Conservation (phyloP, 2,329 filamentous ascomycete genomes). For the Elsinoe batatas region DNA sequence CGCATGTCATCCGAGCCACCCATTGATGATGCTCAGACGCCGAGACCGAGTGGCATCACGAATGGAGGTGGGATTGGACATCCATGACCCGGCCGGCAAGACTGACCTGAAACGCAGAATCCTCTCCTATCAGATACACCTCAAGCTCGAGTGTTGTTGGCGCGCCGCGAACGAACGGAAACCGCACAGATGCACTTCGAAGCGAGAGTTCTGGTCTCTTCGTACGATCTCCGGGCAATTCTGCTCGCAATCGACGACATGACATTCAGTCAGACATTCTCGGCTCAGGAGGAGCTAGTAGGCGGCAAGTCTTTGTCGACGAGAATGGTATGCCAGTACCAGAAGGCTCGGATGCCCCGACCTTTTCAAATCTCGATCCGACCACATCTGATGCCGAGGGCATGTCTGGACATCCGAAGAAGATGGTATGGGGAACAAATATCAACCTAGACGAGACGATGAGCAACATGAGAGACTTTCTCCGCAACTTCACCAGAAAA, state of each 20-base stretch:
- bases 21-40: conserved; percentile 57
- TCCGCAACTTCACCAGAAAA: conserved; percentile 84
- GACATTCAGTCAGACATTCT: conserved; percentile 79
- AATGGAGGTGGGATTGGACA: conserved; percentile 50
- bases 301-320: conserved; percentile 54
- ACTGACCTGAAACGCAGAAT: conserved; percentile 50
- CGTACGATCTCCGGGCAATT: conserved; percentile 55
- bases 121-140: conserved; percentile 84
- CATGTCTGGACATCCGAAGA: conserved; percentile 69
- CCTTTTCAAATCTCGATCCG: conserved; percentile 61
- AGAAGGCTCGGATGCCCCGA: conserved; percentile 47
- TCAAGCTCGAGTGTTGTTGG: conserved; percentile 62
- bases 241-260: conserved; percentile 58
- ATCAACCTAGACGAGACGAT: conserved; percentile 88
- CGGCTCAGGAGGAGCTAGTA: conserved; percentile 40
- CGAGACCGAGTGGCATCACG: conserved; percentile 52
- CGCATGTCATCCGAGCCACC: conserved; percentile 31
- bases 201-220: conserved; percentile 85
- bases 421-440: conserved; percentile 94
- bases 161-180: conserved; percentile 32
- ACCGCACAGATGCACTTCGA: conserved; percentile 58
- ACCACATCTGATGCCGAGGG: conserved; percentile 86
- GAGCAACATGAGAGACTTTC: conserved; percentile 79
- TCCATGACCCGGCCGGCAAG: not conserved
- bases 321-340: conserved; percentile 52